A percentile compares a stretch with the other conserved stretches of the same genome.
These are phyloP conservation scores for Pseudomonodictys pantanalensis DNA, from an alignment of 495 filamentous ascomycete genomes.

Conservation along the genomic window DNA sequence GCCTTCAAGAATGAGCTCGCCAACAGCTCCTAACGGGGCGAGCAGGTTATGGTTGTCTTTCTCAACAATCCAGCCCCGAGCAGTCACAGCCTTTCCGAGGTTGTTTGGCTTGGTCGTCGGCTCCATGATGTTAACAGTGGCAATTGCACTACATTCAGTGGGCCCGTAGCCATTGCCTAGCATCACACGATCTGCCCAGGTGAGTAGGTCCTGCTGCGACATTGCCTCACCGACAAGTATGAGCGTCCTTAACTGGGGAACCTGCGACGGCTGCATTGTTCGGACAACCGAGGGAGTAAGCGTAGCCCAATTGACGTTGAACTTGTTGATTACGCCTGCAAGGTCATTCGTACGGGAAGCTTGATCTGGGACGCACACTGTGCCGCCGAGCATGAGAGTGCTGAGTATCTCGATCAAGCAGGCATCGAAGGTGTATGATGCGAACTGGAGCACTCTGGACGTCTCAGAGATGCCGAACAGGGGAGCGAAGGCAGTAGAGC, in stretches of 20 bases:
- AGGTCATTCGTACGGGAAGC: slow-evolving; percentile 40
- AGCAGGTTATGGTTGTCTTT: slow-evolving; percentile 36
- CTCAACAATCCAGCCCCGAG: slow-evolving; percentile 43
- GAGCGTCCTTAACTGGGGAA: slow-evolving; percentile 42
- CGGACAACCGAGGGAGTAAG: slow-evolving; percentile 47
- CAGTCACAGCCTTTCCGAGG: slow-evolving; percentile 36
- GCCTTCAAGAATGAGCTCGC: slow-evolving; percentile 46
- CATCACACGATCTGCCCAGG: slow-evolving; percentile 18
- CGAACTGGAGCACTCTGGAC: slow-evolving; percentile 48
- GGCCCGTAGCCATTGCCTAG: slow-evolving; percentile 43
- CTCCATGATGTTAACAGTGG: slow-evolving; percentile 27
- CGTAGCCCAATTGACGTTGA: slow-evolving; percentile 42
- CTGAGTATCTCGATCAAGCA: slow-evolving; percentile 47
- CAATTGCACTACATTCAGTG: slow-evolving; percentile 31
- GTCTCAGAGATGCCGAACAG: slow-evolving; percentile 27
- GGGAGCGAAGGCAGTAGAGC: slow-evolving; percentile 32
- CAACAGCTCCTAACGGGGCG: slow-evolving; percentile 42
- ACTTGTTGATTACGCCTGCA: slow-evolving; percentile 38
- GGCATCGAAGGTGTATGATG: slow-evolving; percentile 49
- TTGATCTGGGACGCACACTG: slow-evolving; percentile 48
- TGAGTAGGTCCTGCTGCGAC: slow-evolving; percentile 22
- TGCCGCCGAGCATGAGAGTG: slow-evolving; percentile 47
- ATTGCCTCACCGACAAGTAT: slow-evolving; percentile 43
- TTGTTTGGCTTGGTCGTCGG: slow-evolving; percentile 24
- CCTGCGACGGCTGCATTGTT: slow-evolving; percentile 38